Conservation (phyloP, 768 basidiomycete genomes). For the Leccinum ochraceum region DNA sequence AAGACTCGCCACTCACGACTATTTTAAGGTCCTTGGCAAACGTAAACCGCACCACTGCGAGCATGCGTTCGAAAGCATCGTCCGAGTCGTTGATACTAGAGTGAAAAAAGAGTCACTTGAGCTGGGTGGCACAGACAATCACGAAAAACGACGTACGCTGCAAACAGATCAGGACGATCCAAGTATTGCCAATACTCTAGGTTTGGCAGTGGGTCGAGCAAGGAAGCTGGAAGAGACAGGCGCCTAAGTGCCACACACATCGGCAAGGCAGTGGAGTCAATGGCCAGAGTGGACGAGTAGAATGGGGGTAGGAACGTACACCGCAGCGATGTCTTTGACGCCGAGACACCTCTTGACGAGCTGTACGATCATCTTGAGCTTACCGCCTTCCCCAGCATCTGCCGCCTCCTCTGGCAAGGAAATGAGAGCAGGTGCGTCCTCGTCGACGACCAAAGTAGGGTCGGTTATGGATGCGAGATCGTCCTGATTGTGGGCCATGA, state of each 20-base stretch:
- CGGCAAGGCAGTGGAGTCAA: constrained; percentile 13
- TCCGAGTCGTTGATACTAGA: constrained; percentile 87
- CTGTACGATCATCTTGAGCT: constrained; percentile 91
- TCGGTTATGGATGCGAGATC: constrained; percentile 11
- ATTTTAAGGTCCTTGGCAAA: constrained; percentile 96
- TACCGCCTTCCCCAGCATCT: constrained; percentile 83
- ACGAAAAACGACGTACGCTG: constrained; percentile 63
- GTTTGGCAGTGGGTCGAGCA: constrained; percentile 93
- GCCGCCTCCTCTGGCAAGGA: constrained; percentile 71
- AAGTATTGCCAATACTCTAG: constrained; percentile 96
- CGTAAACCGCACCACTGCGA: constrained; percentile 85
- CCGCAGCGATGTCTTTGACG: constrained; percentile 92
- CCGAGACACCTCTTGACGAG: constrained; percentile 90
- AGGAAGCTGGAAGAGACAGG: constrained; percentile 86
- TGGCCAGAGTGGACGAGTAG: constrained; percentile 7
- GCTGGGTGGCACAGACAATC: neutral
- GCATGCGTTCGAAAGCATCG: constrained; percentile 93
- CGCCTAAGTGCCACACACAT: constrained; percentile 54
- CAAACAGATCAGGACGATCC: constrained; percentile 89
- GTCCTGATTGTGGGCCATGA: constrained; percentile 23
- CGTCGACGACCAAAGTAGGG: constrained; percentile 34
- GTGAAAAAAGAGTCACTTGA: constrained; percentile 3
- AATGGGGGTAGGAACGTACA: constrained; percentile 52
- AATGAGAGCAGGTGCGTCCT: constrained; percentile 58
- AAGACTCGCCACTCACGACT: constrained; percentile 52